These are phyloP conservation scores for Teunomyces tritomae DNA, from an alignment of 805 yeast species.

Conservation along the genomic window DNA sequence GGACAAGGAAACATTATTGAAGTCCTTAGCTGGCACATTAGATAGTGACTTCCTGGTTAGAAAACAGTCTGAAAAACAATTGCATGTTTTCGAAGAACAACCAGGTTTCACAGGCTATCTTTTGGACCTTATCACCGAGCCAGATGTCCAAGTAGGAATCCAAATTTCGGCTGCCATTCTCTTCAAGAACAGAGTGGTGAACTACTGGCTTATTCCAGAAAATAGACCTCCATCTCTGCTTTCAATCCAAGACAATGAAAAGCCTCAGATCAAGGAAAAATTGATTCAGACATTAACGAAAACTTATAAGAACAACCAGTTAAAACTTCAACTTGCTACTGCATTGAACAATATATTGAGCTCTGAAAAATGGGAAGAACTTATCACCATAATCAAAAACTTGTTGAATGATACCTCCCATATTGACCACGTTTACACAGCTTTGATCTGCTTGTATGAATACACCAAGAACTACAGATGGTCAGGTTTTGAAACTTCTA, in stretches of 20 bases:
- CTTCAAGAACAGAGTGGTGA: slow-evolving; percentile 40
- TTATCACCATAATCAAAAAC: slow-evolving; percentile 41
- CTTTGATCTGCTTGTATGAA: slow-evolving; percentile 39
- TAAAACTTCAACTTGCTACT: slow-evolving; percentile 57
- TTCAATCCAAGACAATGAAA: slow-evolving; percentile 32
- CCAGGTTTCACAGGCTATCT: slow-evolving; percentile 58
- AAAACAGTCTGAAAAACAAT: slow-evolving; percentile 52
- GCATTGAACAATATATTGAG: slow-evolving; percentile 54
- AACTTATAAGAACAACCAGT: slow-evolving; percentile 31
- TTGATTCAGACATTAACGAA: slow-evolving; percentile 42
- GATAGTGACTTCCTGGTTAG: slow-evolving; percentile 49
- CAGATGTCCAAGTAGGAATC: slow-evolving; percentile 40
- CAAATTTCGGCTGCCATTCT: slow-evolving; percentile 43
- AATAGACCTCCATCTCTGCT: slow-evolving; percentile 22
- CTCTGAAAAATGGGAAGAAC: slow-evolving; percentile 46
- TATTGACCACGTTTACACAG: slow-evolving; percentile 36
- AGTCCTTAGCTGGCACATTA: slow-evolving; percentile 52
- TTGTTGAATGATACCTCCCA: slow-evolving; percentile 39
- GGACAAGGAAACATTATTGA: slow-evolving; percentile 51
- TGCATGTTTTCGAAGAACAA: slow-evolving; percentile 50
- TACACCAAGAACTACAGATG: slow-evolving; percentile 42
- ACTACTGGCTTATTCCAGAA: slow-evolving; percentile 39
- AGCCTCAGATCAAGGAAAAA: slow-evolving; percentile 33
- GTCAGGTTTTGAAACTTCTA: slow-evolving; percentile 44
- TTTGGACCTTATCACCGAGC: slow-evolving; percentile 48